Base-by-base conservation (phyloP, 768 basidiomycete species). In the Leucogyrophana mollusca region DNA sequence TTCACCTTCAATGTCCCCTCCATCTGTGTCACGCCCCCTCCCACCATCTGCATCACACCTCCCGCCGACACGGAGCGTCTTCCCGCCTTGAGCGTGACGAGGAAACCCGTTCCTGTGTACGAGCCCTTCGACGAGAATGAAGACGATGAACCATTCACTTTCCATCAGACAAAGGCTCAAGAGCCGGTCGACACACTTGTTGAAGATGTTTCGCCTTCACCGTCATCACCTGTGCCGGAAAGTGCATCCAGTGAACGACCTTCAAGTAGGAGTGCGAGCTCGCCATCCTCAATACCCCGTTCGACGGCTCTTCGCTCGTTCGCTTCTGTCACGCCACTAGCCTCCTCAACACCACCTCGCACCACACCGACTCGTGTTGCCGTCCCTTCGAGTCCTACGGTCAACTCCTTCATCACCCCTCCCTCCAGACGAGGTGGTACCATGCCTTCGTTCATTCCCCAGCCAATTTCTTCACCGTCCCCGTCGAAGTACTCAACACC, bases 1-100 rank as follows among this genome's bases (percentile, higher is more conserved):
- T 88, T 90, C 54, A 85, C 76, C 3, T 88, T 90, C 51, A 80
- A 78, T 3, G 78, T 82, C 16, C 83, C 87, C n/a, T 66, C 62
- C 34, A 23, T 51, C 46, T 58, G 49, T 48, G 41, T 47, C 16
- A 59, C 64, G n/a, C 57, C 67, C 9, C 58, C 66, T 27, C 57
- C 64, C 16, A 53, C 56, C 37, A 57, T 58, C 9, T 32, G 32
- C 25, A 46, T 55, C 30, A 40, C 39, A 9, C 54, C 60, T 20
- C 54, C 64, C 0, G 34, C 50, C 6, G 48, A 57, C 57, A 37
- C 56, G 45, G 38, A 53, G 23, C 40, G 50, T 27, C 20, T 39
- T 34, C 34, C 18, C 32, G 50, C 47, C 6, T 36, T 41, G 7
- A 16, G 38, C 9, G 4, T 44, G 10, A 36, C 44, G 14, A 32